These are phyloP conservation scores for Hypomyces rosellus DNA, from an alignment of 2,329 filamentous ascomycete species.

Conservation along the genomic window DNA sequence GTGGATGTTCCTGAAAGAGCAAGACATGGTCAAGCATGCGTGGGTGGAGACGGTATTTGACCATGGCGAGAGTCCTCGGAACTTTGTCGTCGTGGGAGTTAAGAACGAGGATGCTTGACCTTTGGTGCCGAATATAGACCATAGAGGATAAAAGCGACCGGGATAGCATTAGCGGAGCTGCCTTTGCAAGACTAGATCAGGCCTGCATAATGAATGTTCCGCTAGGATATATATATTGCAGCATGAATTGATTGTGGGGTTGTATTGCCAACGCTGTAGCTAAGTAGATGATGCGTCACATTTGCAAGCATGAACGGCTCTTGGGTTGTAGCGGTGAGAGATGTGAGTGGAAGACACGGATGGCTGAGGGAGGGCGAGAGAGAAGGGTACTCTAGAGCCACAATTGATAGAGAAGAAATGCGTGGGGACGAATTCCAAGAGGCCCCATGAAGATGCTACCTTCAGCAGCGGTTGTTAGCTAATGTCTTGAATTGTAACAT, in stretches of 20 bases:
- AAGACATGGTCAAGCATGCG: conserved; percentile 63
- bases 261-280: not conserved
- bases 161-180: too few relatives aligned
- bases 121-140: not conserved
- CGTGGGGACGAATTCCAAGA: not conserved
- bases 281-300: not conserved
- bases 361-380: too few relatives aligned
- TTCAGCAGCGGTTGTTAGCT: too few relatives aligned
- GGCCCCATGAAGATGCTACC: not conserved
- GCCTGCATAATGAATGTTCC: not conserved
- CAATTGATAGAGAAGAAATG: not conserved
- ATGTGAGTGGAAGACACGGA: not conserved
- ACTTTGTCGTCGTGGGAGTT: conserved; percentile 87
- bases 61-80: conserved; percentile 76
- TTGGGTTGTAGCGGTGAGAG: not conserved
- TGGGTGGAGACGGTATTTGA: conserved; percentile 97
- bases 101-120: conserved; percentile 47
- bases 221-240: too few relatives aligned
- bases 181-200: not conserved
- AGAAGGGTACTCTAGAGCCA: not conserved
- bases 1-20: conserved; percentile 80
- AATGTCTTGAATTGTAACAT: too few relatives aligned
- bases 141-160: too few relatives aligned
- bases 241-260: not conserved
- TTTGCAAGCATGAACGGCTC: not conserved